Conservation (phyloP, 2,329 filamentous ascomycete genomes). For the Juglanconis oblonga region DNA sequence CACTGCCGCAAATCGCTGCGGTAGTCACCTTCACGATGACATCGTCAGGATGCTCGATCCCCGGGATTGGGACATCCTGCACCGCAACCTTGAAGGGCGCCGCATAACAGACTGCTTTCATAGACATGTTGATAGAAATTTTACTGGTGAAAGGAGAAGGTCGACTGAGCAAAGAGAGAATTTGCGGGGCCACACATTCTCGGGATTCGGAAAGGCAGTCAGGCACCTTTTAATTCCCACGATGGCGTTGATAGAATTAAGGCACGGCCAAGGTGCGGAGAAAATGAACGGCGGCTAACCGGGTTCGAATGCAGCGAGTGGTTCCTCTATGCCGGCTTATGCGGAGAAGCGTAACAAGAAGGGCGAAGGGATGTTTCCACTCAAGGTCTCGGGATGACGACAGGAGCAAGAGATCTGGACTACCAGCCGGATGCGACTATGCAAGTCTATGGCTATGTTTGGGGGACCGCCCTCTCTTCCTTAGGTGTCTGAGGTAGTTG, state of each 20-base stretch:
- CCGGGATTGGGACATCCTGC: conserved; percentile 8
- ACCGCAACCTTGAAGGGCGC: conserved; percentile 11
- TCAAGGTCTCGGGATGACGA: neutral
- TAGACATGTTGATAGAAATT: neutral
- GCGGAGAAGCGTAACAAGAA: neutral
- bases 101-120: conserved; percentile 9
- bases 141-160: neutral
- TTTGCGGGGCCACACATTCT: neutral
- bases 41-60: conserved; percentile 24
- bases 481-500: too few species aligned
- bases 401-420: too few species aligned
- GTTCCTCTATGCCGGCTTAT: neutral
- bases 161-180: neutral
- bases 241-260: neutral
- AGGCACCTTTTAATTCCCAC: neutral
- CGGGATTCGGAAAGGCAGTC: neutral
- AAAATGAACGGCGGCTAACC: neutral
- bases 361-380: neutral
- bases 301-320: neutral
- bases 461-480: too few species aligned
- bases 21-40: conserved; percentile 33
- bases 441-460: too few species aligned
- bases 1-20: conserved; percentile 33
- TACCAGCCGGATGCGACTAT: too few species aligned
- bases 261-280: conserved; percentile 8